Percentiles rank a stretch among this genome's conserved stretches.
These are phyloP conservation scores for Chalciporus piperatus DNA, from an alignment of 768 basidiomycete genomes.

Conservation along the genomic window DNA sequence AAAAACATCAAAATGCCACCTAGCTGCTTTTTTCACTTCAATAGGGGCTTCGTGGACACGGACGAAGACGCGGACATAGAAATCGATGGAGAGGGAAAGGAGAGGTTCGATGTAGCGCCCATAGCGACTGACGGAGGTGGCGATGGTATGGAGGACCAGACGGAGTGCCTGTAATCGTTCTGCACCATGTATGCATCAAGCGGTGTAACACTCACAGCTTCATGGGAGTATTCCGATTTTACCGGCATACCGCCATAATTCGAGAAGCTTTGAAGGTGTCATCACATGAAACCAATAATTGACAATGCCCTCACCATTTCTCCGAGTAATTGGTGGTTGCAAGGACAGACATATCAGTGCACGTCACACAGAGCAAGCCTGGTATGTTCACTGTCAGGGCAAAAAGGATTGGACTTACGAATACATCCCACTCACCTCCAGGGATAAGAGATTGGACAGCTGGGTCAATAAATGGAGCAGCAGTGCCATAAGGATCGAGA, in stretches of 20 bases:
- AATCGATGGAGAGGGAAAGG: constrained; percentile 91
- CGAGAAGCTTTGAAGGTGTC: constrained; percentile 58
- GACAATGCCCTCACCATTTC: constrained; percentile 66
- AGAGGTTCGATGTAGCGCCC: constrained; percentile 90
- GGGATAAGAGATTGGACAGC: constrained; percentile 88
- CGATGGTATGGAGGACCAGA: constrained; percentile 82
- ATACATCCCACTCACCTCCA: constrained; percentile 59
- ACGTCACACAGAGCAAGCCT: constrained; percentile 91
- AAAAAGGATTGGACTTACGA: background rate
- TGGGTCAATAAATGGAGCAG: constrained; percentile 93
- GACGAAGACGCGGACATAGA: constrained; percentile 92
- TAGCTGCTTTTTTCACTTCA: constrained; percentile 79
- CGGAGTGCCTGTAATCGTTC: constrained; percentile 68
- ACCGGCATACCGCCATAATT: constrained; percentile 92
- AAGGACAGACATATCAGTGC: constrained; percentile 92
- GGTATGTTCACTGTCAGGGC: constrained; percentile 1
- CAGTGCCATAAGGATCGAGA: constrained; percentile 96
- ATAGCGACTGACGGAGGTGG: constrained; percentile 86
- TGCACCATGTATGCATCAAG: background rate
- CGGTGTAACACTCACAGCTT: constrained; percentile 57
- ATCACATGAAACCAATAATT: background rate
- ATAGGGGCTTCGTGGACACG: constrained; percentile 68
- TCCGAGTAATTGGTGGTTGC: constrained; percentile 94
- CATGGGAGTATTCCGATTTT: constrained; percentile 94
- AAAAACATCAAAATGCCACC: constrained; percentile 45